phyloP scores from a whole-genome alignment of 176 grass and related monocot genomes.

The Aegilops sharonensis region DNA sequence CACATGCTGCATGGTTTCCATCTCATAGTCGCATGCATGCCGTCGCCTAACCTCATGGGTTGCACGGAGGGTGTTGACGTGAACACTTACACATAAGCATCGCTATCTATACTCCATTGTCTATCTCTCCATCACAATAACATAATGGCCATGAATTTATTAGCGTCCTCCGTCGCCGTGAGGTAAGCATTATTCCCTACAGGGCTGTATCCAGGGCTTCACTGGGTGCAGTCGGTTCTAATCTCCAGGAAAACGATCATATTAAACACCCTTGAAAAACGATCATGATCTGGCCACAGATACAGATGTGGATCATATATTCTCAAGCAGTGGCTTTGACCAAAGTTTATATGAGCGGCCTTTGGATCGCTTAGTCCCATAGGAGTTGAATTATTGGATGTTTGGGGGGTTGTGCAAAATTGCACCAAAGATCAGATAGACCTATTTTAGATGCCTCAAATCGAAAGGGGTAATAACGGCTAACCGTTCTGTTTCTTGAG shows the following conservation, averaged over 20 bases:
- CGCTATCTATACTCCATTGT: background rate
- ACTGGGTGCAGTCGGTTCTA: background rate
- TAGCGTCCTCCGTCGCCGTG: background rate
- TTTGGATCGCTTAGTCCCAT: background rate
- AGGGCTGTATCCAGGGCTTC: background rate
- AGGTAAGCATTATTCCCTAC: background rate
- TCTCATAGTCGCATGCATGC: background rate
- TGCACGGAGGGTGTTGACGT: background rate
- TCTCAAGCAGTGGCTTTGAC: too few species aligned
- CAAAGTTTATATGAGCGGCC: background rate
- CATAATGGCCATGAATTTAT: background rate
- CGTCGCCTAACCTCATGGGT: background rate
- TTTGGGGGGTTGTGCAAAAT: background rate
- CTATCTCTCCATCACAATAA: background rate
- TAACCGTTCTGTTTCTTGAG: too few species aligned
- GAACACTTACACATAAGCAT: background rate
- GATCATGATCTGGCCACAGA: too few species aligned
- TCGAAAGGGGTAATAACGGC: too few species aligned
- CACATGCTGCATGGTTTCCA: too few species aligned
- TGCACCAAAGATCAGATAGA: too few species aligned
- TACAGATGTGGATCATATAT: background rate
- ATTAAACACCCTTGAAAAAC: too few species aligned
- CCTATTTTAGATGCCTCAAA: too few species aligned
- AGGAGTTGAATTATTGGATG: background rate
- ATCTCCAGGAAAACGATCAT: too few species aligned